Base-by-base conservation (phyloP, 2,329 filamentous ascomycete species). In the Domatiomyces globalis region DNA sequence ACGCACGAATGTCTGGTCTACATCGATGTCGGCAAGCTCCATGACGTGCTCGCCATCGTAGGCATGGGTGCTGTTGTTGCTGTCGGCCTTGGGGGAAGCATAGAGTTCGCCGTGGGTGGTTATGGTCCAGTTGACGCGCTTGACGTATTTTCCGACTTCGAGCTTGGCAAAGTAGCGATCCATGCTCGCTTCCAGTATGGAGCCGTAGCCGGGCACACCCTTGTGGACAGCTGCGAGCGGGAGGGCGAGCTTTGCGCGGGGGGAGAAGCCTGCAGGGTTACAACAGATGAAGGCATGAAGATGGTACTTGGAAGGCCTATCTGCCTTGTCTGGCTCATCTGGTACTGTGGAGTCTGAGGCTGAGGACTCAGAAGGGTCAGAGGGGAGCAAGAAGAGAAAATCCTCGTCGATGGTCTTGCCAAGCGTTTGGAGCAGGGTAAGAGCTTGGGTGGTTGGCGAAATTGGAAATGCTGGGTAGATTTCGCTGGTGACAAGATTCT, bases 211-310 rank as follows among this genome's bases (percentile, higher is more conserved):
- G 0, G 79, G 79, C 0, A 83, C 78, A 0, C 79, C 79, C 0
- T 46, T 62, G 60, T 83, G 80, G 56, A 83, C 82, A 25, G 71
- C 69, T 0, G 72, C 66, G 0, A 83, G 67, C 0, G 69, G 67
- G 10, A 72, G 64, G 1, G 71, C 72, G 7, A 82, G 69, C 54
- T 82, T 81, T 46, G 70, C 58, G n/a, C 65, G 65, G 1, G 77
- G 73, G 57, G 74, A 67, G 66, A 83, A 83, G 8, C 79, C 79
- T 1, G 70, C 68, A 0, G 79, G 79, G 60, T 77, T 81, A 58
- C 73, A 77, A 7, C 70, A 71, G 5, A 73, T 66, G 62, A 76
- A 82, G 6, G 73, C 78, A 60, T 77, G 66, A 8, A 83, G 71
- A 27, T 71, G 65, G 63, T 82, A 83, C 52, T 69, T 71, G 0